Evolutionary conservation across 495 filamentous ascomycete species (phyloP), one percentile per base, ranked within the genome.

Genomic region (Aspergillus funiculosus): DNA sequence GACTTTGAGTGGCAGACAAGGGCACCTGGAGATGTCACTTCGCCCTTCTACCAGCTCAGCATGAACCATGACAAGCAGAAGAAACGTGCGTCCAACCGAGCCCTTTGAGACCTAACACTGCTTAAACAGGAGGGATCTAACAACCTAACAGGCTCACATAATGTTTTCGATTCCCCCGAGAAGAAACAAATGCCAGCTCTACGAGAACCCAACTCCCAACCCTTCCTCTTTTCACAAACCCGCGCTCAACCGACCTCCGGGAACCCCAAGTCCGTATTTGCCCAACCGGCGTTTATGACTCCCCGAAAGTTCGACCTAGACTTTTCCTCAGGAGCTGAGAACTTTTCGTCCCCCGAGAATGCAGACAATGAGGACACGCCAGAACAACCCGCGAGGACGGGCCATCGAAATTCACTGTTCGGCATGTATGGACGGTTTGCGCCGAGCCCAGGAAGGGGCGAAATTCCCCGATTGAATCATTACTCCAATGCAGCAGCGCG

Each of bases 251-350:
- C 41, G 17, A 51, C 57, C 21, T 51, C 44, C 10, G 58, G 31
- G 31, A 62, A 50, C 5, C 54, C 64, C 27, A 59, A 66, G 48
- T 47, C 66, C 38, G 52, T 69, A 11, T 89, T 86, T 52, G 78
- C 76, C 40, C 83, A 82, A 56, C 72, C 80, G 3, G 78, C 81
- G 7, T 94, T 92, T 57, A 87, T 76, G 20, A 94, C 85, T 5
- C 89, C 88, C 2, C 85, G 86, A 29, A 91, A 84, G 55, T 72
- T 72, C 10, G 81, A 87, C 10, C 61, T 80, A 15, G 82, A 85
- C 40, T 79, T 83, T 51, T 85, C 87, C 6, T 91, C 87, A 2
- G 83, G 83, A 34, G 79, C 82, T n/a, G 91, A 95, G 57, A 82
- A 78, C 20, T 67, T 76, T 44, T 83, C 85, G 0, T 89, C 88